These are phyloP conservation scores for Lagerstroemia speciosa DNA, from an alignment of 345 rosid species.

Conservation along the genomic window DNA sequence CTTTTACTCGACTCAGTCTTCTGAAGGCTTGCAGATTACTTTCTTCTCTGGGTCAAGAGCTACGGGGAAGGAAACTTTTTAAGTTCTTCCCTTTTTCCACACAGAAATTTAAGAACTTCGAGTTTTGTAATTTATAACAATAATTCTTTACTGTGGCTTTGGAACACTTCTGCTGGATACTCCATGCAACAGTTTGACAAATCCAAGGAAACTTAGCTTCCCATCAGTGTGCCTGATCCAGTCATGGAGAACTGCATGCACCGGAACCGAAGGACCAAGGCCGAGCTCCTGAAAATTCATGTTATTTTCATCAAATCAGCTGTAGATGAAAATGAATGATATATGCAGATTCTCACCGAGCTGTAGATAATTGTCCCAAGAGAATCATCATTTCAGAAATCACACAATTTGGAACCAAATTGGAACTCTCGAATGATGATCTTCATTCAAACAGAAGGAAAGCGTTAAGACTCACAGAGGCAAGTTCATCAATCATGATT, in stretches of 20 bases:
- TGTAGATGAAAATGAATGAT: background rate
- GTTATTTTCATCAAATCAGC: background rate
- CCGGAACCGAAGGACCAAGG: slow-evolving; percentile 81
- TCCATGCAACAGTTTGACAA: slow-evolving; percentile 74
- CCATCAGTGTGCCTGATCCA: slow-evolving; percentile 93
- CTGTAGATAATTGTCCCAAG: background rate
- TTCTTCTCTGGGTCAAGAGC: background rate
- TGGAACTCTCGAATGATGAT: background rate
- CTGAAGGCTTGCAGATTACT: background rate
- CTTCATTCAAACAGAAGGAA: background rate
- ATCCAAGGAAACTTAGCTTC: slow-evolving; percentile 90
- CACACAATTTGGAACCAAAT: background rate
- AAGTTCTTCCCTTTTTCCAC: too few species aligned
- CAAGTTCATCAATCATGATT: slow-evolving; percentile 84
- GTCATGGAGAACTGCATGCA: slow-evolving; percentile 77
- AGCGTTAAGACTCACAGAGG: slow-evolving; percentile 54
- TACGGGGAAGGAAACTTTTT: background rate
- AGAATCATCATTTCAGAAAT: background rate
- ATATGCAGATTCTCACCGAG: background rate
- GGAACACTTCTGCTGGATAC: slow-evolving; percentile 42
- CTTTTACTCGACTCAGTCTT: background rate
- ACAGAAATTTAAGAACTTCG: background rate
- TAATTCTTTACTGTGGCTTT: slow-evolving; percentile 2
- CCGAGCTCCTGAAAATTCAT: slow-evolving; percentile 76
- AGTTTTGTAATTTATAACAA: background rate